Evolutionary conservation across 306 rosid genomes (phyloP), one percentile per base, ranked within the genome.

Genomic region (Trichosanthes cucumerina): DNA sequence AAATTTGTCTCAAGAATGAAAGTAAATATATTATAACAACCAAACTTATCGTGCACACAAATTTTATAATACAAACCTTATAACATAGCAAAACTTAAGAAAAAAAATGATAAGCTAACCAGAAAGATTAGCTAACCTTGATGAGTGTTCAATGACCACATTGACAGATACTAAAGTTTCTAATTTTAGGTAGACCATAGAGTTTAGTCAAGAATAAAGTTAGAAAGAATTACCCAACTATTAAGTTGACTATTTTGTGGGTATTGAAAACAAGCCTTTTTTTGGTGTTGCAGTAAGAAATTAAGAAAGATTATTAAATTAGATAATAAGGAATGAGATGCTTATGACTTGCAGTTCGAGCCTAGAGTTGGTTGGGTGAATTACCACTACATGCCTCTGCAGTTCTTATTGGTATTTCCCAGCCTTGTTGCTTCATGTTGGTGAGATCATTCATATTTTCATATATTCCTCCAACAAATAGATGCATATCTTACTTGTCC

Each of bases 191-290:
- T 56, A 88, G 97, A 81, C 86, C 92, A 59, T 94, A 91, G 97
- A 83, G 74, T 85, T 59, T 74, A 60, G 95, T 85, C 63, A 85
- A 69, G 77, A 84, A 70, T 31, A 94, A 94, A 81, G 88, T 92
- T 69, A 46, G 85, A 81, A 88, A 79, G 41, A 92, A 92, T 85
- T 94, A 89, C 82, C 97, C 96, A 26, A 81, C 91, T 33, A 78
- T 94, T 85, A 97, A 94, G 68, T 77, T 92, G 86, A 85, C 91
- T 50, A 96, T 97, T 9, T 94, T 97, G 98, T 91, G 90, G 96
- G 98, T 92, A 88, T 65, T 18, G 2, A 50, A 70, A 70, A 34
- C 9, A 4, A 64, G 28, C 15, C 4, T 36, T 34, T 18, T 18
- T 36, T 18, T 76, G 24, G 34, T 39, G 75, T 39, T 15, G 46